Percentiles rank a stretch among this genome's conserved stretches.
Conservation (phyloP, 768 basidiomycete genomes). For the Psilocybe tampanensis region DNA sequence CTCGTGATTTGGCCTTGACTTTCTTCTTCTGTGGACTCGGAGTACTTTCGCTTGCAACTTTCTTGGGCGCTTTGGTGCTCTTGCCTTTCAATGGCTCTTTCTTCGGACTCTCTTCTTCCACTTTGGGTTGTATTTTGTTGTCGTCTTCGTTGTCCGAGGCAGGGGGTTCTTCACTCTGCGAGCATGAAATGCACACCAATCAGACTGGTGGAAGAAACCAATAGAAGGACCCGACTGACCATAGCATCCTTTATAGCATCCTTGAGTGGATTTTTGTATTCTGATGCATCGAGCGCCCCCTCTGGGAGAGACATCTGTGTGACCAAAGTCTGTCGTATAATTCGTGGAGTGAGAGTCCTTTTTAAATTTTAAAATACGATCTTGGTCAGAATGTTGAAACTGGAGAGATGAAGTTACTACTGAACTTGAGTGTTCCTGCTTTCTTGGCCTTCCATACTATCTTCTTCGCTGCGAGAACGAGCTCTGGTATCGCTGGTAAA, state of each 20-base stretch:
- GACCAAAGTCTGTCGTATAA: constrained; percentile 55
- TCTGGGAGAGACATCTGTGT: constrained; percentile 42
- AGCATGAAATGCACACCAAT: background rate
- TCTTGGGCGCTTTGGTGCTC: background rate
- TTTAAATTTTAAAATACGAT: background rate
- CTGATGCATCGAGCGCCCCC: constrained; percentile 42
- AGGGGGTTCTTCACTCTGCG: constrained; percentile 4
- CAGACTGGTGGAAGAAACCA: no score
- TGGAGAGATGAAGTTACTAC: constrained; percentile 9
- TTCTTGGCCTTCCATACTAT: constrained; percentile 28
- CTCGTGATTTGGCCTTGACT: constrained; percentile 14
- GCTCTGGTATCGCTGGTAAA: constrained; percentile 28
- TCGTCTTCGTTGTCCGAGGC: background rate
- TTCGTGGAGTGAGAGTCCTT: constrained; percentile 49
- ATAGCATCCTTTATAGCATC: constrained; percentile 38
- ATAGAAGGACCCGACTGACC: no score
- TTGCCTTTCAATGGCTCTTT: background rate
- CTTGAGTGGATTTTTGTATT: constrained; percentile 53
- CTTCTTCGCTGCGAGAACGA: constrained; percentile 34
- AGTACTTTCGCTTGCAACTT: background rate
- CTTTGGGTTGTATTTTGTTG: background rate
- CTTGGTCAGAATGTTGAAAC: no score
- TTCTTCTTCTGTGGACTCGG: constrained; percentile 3
- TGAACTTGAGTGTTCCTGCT: constrained; percentile 33
- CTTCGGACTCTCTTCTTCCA: background rate